Conservation (phyloP, 2,329 filamentous ascomycete genomes). For the Pseudogymnoascus sp. region DNA sequence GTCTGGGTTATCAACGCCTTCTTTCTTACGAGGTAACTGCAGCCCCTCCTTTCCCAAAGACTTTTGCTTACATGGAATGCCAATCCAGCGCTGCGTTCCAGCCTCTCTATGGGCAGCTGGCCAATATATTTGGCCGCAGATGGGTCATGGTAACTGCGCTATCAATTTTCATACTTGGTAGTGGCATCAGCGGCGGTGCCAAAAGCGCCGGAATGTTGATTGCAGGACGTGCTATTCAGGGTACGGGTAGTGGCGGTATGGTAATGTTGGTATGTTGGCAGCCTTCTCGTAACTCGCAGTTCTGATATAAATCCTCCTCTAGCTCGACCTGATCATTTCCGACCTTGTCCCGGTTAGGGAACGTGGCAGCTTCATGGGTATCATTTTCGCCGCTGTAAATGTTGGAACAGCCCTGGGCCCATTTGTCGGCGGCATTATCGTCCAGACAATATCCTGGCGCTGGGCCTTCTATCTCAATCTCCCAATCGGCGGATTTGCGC, state of each 20-base stretch:
- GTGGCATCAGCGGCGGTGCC: slow-evolving; percentile 44
- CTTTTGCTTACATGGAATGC: not conserved
- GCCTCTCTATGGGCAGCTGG: slow-evolving; percentile 43
- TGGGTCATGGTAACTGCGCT: slow-evolving; percentile 35
- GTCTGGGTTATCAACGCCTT: slow-evolving; percentile 47
- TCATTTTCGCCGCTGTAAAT: slow-evolving; percentile 33
- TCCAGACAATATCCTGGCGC: slow-evolving; percentile 35
- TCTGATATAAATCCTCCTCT: not conserved
- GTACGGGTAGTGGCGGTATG: slow-evolving; percentile 32
- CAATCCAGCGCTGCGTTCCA: slow-evolving; percentile 36
- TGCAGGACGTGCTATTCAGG: slow-evolving; percentile 42
- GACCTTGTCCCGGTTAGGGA: slow-evolving; percentile 44
- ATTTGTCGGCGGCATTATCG: slow-evolving; percentile 35
- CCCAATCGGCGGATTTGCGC: slow-evolving; percentile 25
- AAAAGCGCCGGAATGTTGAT: slow-evolving; percentile 41
- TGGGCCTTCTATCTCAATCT: slow-evolving; percentile 43
- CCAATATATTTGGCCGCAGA: slow-evolving; percentile 47
- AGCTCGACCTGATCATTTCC: slow-evolving; percentile 40
- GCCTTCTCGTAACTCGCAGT: not conserved
- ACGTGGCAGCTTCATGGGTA: slow-evolving; percentile 36
- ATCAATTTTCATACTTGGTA: slow-evolving; percentile 44
- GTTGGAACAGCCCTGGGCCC: slow-evolving; percentile 36
- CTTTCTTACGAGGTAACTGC: not conserved
- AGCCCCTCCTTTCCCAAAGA: not conserved
- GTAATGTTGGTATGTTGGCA: not conserved